Base-by-base conservation (phyloP, 305 asterid genomes). In the Coffea humblotiana region DNA sequence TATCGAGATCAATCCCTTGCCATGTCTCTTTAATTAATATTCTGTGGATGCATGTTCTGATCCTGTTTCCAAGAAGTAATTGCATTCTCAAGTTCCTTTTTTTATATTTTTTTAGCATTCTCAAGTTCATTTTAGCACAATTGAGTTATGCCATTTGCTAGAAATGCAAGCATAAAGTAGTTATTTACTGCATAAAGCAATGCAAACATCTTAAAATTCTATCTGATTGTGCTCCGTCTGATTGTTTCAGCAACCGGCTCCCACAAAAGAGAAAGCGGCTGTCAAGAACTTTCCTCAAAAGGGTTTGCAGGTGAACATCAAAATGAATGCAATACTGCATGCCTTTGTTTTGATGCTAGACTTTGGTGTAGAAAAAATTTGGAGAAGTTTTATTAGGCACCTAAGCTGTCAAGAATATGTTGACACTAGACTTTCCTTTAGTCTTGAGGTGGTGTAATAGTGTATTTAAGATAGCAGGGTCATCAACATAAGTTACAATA, bases 181-280 rank as follows among this genome's bases (percentile, higher is more conserved):
- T 49, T 73, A 15, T 54, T 64, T 66, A 40, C 43, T 77, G 16
- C 23, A 10, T 47, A 11, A 47, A 25, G n/a, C 35, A 43, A 43
- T 9, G 21, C 23, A 11, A 14, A 32, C 10, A 54, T 27, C 43
- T 76, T 37, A 49, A 63, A 74, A 65, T 52, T 64, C 32, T 77
- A 27, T 72, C 35, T 67, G 15, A 73, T 72, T 6, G 48, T 77
- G 16, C 13, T 71, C 18, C 40, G 23, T 76, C 25, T 64, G 52
- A 43, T 84, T 79, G 77, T 73, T 85, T 76, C 96, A 94, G 98
- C 94, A 92, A 83, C 99, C 99, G 5, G 86, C 88, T 86, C 88
- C 91, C 72, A 56, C 89, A 60, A 93, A 88, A 83, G 93, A 91
- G 82, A 95, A 92, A 88, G 76, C 92, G 61, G 81, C 84, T 48